These are phyloP conservation scores for Heracleum sosnowskyi DNA, from an alignment of 129 eudicot species.

Conservation along the genomic window DNA sequence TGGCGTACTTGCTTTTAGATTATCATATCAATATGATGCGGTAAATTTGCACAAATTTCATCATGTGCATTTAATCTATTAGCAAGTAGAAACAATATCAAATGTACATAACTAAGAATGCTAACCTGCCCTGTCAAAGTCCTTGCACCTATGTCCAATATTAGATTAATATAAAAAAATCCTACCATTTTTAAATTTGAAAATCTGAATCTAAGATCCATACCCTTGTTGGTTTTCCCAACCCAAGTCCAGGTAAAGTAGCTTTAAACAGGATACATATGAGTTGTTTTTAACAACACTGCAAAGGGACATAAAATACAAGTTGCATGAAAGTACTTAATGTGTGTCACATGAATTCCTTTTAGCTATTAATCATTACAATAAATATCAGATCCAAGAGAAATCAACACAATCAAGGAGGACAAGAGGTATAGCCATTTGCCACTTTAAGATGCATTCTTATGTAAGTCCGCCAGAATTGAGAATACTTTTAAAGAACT, in stretches of 20 bases:
- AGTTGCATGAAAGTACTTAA: not conserved
- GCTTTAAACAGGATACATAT: not conserved
- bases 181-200: not conserved
- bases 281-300: not conserved
- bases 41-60: not conserved
- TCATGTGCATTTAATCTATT: not conserved
- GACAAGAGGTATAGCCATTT: not conserved
- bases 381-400: not conserved
- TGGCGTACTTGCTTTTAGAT: not conserved
- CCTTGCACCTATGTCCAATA: not conserved
- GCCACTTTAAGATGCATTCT: not conserved
- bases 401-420: not conserved
- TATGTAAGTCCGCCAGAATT: not conserved
- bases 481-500: not conserved
- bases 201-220: not conserved
- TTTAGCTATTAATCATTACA: not conserved
- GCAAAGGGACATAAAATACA: not conserved
- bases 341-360: not conserved
- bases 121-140: not conserved
- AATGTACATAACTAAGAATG: not conserved
- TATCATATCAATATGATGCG: not conserved
- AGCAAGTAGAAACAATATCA: not conserved
- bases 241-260: not conserved
- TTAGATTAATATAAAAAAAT: not conserved
- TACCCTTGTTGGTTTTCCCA: not conserved